phyloP scores from a whole-genome alignment of 257 asterid species.

The Verbena officinalis region DNA sequence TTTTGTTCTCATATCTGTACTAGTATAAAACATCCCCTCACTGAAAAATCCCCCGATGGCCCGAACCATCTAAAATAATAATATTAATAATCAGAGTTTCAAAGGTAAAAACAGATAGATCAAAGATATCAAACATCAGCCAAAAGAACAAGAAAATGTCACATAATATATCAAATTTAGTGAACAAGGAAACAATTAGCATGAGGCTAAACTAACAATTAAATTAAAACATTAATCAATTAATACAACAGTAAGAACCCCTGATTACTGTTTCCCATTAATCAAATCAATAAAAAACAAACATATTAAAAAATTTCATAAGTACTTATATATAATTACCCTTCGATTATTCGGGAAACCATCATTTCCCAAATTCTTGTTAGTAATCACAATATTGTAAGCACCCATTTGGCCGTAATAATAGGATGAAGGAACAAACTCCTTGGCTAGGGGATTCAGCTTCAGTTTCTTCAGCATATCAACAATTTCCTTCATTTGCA shows the following conservation, averaged over 20 bases:
- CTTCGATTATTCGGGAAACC: constrained; percentile 58
- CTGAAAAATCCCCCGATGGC: not conserved
- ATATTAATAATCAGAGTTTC: not conserved
- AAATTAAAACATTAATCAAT: not conserved
- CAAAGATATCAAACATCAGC: not conserved
- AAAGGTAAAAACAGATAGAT: constrained; percentile 6
- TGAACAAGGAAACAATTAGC: not conserved
- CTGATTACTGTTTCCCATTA: not conserved
- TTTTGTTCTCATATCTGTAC: too few relatives aligned
- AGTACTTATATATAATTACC: constrained; percentile 45
- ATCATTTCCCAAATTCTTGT: constrained; percentile 55
- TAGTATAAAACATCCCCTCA: too few relatives aligned
- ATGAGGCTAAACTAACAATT: not conserved
- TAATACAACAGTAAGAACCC: constrained; percentile 26
- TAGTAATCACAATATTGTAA: constrained; percentile 47
- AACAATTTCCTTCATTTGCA: constrained; percentile 66
- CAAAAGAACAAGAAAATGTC: not conserved
- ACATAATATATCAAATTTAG: not conserved
- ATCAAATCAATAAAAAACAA: not conserved
- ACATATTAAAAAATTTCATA: not conserved
- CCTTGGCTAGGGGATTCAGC: constrained; percentile 91
- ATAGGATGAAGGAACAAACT: constrained; percentile 80
- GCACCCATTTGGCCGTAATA: constrained; percentile 54
- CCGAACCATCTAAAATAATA: constrained; percentile 8
- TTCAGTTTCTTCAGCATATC: constrained; percentile 73